These are phyloP conservation scores for Eucalyptus regnans DNA, from an alignment of 345 rosid species.

Conservation along the genomic window DNA sequence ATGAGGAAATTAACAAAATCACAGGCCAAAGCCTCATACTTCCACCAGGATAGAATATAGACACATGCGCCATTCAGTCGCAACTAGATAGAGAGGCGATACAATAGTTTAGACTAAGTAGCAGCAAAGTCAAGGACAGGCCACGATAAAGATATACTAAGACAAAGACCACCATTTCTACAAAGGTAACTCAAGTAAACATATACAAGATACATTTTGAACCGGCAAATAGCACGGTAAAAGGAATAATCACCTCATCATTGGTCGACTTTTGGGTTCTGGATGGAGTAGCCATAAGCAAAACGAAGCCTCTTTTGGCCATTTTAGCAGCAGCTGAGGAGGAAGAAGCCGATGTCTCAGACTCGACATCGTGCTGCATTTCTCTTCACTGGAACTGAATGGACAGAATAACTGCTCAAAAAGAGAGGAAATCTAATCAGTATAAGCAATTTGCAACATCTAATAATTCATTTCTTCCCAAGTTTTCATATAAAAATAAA, in stretches of 20 bases:
- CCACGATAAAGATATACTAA: not conserved
- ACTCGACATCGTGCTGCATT: conserved; percentile 76
- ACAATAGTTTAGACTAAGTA: not conserved
- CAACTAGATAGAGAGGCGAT: not conserved
- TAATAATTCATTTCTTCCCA: not conserved
- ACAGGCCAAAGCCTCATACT: not conserved
- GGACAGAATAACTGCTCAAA: conserved; percentile 37
- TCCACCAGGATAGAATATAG: not conserved
- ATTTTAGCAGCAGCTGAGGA: conserved; percentile 70
- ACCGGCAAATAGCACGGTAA: not conserved
- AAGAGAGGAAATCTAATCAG: conserved; percentile 11
- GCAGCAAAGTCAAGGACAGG: not conserved
- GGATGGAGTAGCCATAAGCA: conserved; percentile 95
- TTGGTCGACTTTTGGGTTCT: conserved; percentile 76
- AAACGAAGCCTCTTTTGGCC: conserved; percentile 91
- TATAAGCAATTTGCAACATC: not conserved
- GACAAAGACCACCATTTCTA: not conserved
- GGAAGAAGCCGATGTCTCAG: conserved; percentile 96
- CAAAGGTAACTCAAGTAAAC: not conserved
- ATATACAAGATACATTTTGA: not conserved
- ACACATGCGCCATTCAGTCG: not conserved
- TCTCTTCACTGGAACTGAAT: conserved; percentile 32
- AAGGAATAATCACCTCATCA: conserved; percentile 39
- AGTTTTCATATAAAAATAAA: not conserved
- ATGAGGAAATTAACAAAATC: not conserved